These are phyloP conservation scores for Luffa aegyptiaca DNA, from an alignment of 306 rosid species.

Conservation along the genomic window DNA sequence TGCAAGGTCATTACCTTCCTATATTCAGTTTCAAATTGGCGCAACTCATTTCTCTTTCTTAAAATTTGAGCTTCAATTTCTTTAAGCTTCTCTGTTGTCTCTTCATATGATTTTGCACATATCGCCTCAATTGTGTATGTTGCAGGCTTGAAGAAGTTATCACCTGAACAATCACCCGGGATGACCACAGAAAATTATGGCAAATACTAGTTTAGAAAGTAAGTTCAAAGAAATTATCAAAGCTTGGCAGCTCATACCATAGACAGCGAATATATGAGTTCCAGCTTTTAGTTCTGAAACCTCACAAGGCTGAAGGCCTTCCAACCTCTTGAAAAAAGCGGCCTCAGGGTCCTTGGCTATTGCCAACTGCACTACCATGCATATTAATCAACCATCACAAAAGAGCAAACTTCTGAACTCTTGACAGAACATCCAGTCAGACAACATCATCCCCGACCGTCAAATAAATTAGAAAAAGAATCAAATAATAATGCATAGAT, in stretches of 20 bases:
- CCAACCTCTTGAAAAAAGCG: slow-evolving; percentile 94
- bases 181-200: slow-evolving; percentile 11
- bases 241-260: slow-evolving; percentile 49
- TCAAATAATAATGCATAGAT: background rate
- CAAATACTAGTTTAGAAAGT: background rate
- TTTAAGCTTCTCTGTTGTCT: slow-evolving; percentile 61
- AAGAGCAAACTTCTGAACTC: background rate
- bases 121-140: slow-evolving; percentile 80
- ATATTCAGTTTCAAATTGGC: slow-evolving; percentile 87
- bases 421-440: background rate
- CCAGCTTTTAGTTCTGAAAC: slow-evolving; percentile 90
- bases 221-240: slow-evolving; percentile 3
- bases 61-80: slow-evolving; percentile 87
- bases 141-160: slow-evolving; percentile 97
- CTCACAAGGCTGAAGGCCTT: slow-evolving; percentile 99
- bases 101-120: slow-evolving; percentile 67
- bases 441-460: background rate
- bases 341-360: slow-evolving; percentile 99
- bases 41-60: slow-evolving; percentile 91
- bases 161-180: slow-evolving; percentile 44
- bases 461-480: background rate
- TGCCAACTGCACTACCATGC: slow-evolving; percentile 52
- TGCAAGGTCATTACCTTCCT: slow-evolving; percentile 49
- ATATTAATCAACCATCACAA: background rate
- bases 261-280: slow-evolving; percentile 94